Base-by-base conservation (phyloP, 2,329 filamentous ascomycete species). In the Epichloe gansuensis region DNA sequence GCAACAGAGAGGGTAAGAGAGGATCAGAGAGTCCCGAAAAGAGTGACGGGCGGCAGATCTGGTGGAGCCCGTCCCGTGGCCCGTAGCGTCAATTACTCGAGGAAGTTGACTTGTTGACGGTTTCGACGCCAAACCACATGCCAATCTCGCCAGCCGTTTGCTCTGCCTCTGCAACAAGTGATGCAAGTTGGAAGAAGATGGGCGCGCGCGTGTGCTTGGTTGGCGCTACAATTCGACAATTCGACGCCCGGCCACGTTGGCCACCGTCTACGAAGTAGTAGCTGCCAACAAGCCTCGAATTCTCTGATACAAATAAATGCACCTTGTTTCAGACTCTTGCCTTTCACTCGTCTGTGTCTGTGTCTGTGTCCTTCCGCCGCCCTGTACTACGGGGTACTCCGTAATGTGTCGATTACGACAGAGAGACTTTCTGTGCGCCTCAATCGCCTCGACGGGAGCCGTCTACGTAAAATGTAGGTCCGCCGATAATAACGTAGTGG, bases 11-110 rank as follows among this genome's bases (percentile, higher is more conserved):
- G 42, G 38, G 21, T 31, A n/a, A 37, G 21, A 50, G 48, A 50
- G 42, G 43, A 28, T 38, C 23, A 41, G 28, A 50, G 47, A 50
- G 42, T 15, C 5, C 17, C n/a, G 43, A 46, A 46, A 47, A 46
- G 23, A 41, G 25, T 35, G 39, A 43, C 48, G 43, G 45, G n/a
- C 23, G 45, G 46, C 35, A 47, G 42, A 50, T 41, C 41, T 37
- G 48, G 52, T 53, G 52, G 52, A 53, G 34, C 47, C 52, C 34
- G 38, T 44, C 47, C 52, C 34, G 38, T 44, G 23, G 52, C 41
- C 42, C 39, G 51, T 45, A 7, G 51, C 44, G 31, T 43, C 37
- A 48, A 45, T 45, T 49, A 34, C 34, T 48, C 21, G 38, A 46
- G 23, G 15, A 52, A 44, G 50, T 46, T 34, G 51, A 48, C 46